phyloP scores from a whole-genome alignment of 225 moss, liverwort and hornwort genomes.

The Marchantia polymorpha region DNA sequence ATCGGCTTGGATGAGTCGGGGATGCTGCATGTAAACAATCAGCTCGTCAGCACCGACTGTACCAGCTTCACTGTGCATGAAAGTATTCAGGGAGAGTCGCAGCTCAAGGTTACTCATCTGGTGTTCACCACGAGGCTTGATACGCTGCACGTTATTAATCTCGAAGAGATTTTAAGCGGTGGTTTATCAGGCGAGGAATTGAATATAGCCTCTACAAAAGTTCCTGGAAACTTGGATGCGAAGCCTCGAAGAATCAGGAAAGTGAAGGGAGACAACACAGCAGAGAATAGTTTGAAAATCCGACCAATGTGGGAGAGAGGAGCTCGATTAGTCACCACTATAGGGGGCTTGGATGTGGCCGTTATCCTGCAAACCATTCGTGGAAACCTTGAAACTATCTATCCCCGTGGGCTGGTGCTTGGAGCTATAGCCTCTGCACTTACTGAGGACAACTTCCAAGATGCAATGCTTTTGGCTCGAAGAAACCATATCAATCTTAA shows the following conservation, averaged over 20 bases:
- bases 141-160: constrained; percentile 66
- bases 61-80: constrained; percentile 73
- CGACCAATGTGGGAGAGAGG: constrained; percentile 97
- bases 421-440: constrained; percentile 84
- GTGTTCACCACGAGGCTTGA: constrained; percentile 82
- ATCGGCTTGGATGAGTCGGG: constrained; percentile 68
- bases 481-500: constrained; percentile 93
- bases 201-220: constrained; percentile 4
- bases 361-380: constrained; percentile 84
- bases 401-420: constrained; percentile 81
- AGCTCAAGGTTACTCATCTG: constrained; percentile 50
- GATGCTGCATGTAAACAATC: constrained; percentile 56
- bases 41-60: constrained; percentile 60
- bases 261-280: constrained; percentile 36
- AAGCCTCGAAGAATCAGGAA: constrained; percentile 44
- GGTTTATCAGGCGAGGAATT: constrained; percentile 24
- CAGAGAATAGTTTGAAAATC: constrained; percentile 63
- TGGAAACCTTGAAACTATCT: constrained; percentile 92
- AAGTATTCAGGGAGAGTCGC: constrained; percentile 16
- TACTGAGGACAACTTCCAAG: constrained; percentile 51
- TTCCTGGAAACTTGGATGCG: constrained; percentile 18
- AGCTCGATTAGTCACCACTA: constrained; percentile 63
- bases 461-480: constrained; percentile 74
- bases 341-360: constrained; percentile 74
- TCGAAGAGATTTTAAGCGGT: constrained; percentile 45